A percentile compares a stretch with the other conserved stretches of the same genome.
Evolutionary conservation across 1,284 basidiomycete species (phyloP).

Genomic region (Phlebopus sp.): DNA sequence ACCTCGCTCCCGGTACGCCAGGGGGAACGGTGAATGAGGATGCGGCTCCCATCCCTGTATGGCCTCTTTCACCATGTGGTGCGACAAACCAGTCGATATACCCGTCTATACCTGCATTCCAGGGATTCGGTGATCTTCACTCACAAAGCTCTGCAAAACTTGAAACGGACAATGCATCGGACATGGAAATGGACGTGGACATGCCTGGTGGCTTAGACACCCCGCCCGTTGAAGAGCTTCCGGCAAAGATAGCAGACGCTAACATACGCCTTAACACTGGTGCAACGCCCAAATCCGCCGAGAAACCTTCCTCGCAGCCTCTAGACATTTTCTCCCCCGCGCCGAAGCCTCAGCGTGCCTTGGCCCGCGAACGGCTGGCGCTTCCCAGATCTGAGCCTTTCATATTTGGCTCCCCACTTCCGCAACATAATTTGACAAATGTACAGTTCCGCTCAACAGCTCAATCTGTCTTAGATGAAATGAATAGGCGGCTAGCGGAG

Average conservation of each 20-base stretch:
- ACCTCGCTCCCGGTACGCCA: constrained; percentile 60
- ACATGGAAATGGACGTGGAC: constrained; percentile 31
- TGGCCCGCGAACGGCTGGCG: constrained; percentile 20
- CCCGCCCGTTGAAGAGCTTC: constrained; percentile 16
- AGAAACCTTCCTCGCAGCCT: constrained; percentile 26
- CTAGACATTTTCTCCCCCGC: constrained; percentile 40
- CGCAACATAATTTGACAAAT: constrained; percentile 57
- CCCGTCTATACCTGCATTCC: constrained; percentile 50
- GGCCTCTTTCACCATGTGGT: constrained; percentile 43
- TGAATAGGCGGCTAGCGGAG: constrained; percentile 64
- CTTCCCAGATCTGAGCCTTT: constrained; percentile 47
- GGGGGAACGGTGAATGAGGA: constrained; percentile 29
- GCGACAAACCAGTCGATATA: constrained; percentile 39
- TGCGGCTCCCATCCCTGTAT: constrained; percentile 29
- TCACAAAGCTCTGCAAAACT: constrained; percentile 16
- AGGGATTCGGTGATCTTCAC: constrained; percentile 22
- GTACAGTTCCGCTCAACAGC: constrained; percentile 60
- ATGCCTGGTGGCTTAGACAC: constrained; percentile 35
- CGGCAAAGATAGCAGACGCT: constrained; percentile 15
- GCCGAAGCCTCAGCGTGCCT: constrained; percentile 17
- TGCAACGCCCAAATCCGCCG: constrained; percentile 29
- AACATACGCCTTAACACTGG: constrained; percentile 17
- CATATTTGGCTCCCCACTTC: constrained; percentile 69
- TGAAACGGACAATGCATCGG: constrained; percentile 21
- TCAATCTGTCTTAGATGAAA: constrained; percentile 67